A percentile compares a stretch with the other conserved stretches of the same genome.
Evolutionary conservation across 495 filamentous ascomycete species (phyloP).

Genomic region (Jackrogersella multiformis): DNA sequence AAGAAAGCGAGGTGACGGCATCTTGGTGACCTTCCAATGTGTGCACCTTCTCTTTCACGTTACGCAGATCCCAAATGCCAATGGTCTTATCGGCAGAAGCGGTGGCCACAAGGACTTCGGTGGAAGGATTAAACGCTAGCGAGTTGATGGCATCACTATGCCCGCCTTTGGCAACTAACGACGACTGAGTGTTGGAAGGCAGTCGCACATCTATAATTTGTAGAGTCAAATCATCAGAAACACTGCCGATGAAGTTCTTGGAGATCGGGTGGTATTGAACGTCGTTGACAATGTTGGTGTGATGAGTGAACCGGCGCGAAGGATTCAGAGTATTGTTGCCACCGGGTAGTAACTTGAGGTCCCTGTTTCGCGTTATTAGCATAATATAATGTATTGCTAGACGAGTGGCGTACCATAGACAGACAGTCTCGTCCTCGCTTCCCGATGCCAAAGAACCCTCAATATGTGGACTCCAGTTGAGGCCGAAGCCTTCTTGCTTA

Average conservation of each 20-base stretch:
- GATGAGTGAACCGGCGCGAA: slow-evolving; percentile 81
- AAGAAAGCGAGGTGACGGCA: slow-evolving; percentile 87
- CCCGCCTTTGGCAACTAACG: slow-evolving; percentile 69
- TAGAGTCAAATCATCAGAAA: slow-evolving; percentile 93
- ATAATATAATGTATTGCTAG: not conserved
- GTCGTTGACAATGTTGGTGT: slow-evolving; percentile 92
- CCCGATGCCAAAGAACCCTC: slow-evolving; percentile 87
- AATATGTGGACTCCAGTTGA: slow-evolving; percentile 89
- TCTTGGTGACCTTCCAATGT: slow-evolving; percentile 85
- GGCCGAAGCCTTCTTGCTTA: slow-evolving; percentile 88
- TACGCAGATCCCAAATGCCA: slow-evolving; percentile 93
- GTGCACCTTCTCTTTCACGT: slow-evolving; percentile 85
- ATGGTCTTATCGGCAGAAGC: slow-evolving; percentile 95
- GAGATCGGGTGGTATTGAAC: slow-evolving; percentile 92
- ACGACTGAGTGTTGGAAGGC: slow-evolving; percentile 67
- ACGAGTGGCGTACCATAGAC: slow-evolving; percentile 75
- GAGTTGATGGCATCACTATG: slow-evolving; percentile 95
- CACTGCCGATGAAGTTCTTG: slow-evolving; percentile 83
- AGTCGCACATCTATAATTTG: slow-evolving; percentile 88
- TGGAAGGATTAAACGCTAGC: slow-evolving; percentile 88
- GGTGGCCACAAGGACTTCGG: slow-evolving; percentile 87
- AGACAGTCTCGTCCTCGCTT: slow-evolving; percentile 88
- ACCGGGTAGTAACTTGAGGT: slow-evolving; percentile 75
- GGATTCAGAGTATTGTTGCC: slow-evolving; percentile 76
- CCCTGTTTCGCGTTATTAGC: slow-evolving; percentile 61